A percentile compares a stretch with the other conserved stretches of the same genome.
Conservation (phyloP, 208 protist genomes). For the Crithidia thermophila region DNA sequence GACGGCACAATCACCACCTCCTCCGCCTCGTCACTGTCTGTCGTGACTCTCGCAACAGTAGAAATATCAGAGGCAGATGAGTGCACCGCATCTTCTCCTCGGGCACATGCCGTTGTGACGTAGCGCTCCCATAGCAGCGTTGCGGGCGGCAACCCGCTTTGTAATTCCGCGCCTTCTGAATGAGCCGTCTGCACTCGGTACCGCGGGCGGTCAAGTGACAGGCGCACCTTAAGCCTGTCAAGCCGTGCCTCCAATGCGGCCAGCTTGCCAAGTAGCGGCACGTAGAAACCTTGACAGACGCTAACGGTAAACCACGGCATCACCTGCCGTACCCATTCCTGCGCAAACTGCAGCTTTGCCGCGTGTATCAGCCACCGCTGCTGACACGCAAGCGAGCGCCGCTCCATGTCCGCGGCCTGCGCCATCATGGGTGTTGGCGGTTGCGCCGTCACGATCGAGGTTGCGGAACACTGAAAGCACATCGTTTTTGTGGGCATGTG, state of each 20-base stretch:
- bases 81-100: too few relatives aligned
- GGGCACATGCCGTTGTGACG: too few relatives aligned
- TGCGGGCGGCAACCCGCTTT: too few relatives aligned
- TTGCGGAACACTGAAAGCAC: too few relatives aligned
- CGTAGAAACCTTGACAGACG: conserved; percentile 21
- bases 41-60: too few relatives aligned
- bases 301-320: conserved; percentile 38
- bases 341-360: conserved; percentile 34
- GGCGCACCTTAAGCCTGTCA: conserved; percentile 7
- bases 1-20: background rate
- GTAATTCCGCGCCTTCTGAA: background rate
- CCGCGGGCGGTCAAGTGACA: conserved; percentile 23
- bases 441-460: too few relatives aligned
- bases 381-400: background rate
- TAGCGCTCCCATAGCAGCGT: too few relatives aligned
- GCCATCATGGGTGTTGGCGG: background rate
- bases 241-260: conserved; percentile 11
- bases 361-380: conserved; percentile 8
- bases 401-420: background rate
- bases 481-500: too few relatives aligned
- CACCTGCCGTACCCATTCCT: conserved; percentile 29
- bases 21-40: background rate
- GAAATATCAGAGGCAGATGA: too few relatives aligned
- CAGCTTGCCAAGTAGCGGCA: conserved; percentile 6
- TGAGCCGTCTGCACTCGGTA: conserved; percentile 5